Conservation (phyloP, 345 rosid genomes). For the Gossypium ekmanianum region DNA sequence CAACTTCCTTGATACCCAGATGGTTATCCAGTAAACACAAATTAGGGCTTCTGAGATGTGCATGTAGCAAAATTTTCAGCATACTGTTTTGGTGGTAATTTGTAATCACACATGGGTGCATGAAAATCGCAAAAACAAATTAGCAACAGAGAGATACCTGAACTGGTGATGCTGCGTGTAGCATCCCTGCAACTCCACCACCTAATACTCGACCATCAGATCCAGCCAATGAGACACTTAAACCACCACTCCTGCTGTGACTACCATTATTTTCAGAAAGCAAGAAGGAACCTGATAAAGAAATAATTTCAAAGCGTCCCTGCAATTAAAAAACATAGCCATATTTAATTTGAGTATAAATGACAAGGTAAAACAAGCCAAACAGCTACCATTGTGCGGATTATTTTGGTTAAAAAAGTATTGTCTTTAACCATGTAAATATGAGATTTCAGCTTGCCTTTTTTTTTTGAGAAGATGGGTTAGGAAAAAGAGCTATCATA, state of each 20-base stretch:
- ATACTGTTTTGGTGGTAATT: neutral
- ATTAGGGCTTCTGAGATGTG: neutral
- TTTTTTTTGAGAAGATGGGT: neutral
- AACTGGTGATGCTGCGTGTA: slow-evolving; percentile 76
- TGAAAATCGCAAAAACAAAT: neutral
- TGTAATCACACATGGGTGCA: neutral
- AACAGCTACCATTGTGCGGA: too few species aligned
- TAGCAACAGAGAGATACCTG: slow-evolving; percentile 47
- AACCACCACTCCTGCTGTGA: slow-evolving; percentile 41
- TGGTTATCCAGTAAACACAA: too few species aligned
- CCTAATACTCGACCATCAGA: slow-evolving; percentile 74
- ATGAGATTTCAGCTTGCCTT: too few species aligned
- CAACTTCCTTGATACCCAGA: too few species aligned
- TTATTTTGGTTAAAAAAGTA: too few species aligned
- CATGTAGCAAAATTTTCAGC: neutral
- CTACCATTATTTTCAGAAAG: slow-evolving; percentile 50
- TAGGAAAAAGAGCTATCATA: neutral
- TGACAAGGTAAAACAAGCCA: neutral
- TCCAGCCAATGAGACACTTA: slow-evolving; percentile 75
- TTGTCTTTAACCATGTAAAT: too few species aligned
- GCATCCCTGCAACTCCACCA: slow-evolving; percentile 71
- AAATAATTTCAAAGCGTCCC: slow-evolving; percentile 84
- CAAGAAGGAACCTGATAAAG: slow-evolving; percentile 68
- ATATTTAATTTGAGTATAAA: slow-evolving; percentile 4
- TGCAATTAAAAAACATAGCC: slow-evolving; percentile 29